Conservation (phyloP, 106 monocot genomes). For the Gastrodia elata region DNA sequence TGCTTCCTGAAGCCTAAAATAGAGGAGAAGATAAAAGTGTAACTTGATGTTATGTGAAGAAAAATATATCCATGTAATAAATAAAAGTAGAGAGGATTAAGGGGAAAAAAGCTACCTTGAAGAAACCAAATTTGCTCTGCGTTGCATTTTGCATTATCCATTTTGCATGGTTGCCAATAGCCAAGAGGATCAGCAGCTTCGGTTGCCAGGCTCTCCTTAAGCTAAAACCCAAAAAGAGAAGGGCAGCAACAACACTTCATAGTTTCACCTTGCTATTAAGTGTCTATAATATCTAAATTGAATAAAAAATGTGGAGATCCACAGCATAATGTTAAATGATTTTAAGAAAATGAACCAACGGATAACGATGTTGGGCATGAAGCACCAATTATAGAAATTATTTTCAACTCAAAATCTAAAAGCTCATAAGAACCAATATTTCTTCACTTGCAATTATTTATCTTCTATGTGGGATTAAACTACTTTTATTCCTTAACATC, state of each 20-base stretch:
- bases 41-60: neutral
- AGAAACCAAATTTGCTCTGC: slow-evolving; percentile 43
- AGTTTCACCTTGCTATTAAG: neutral
- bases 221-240: slow-evolving; percentile 23
- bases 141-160: slow-evolving; percentile 40
- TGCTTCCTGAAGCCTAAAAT: slow-evolving; percentile 40
- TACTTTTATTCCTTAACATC: no score
- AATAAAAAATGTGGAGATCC: neutral
- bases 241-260: neutral
- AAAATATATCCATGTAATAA: no score
- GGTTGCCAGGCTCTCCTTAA: slow-evolving; percentile 51
- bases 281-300: neutral
- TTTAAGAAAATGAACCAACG: no score
- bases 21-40: neutral
- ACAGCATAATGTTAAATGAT: neutral
- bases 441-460: no score
- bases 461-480: no score
- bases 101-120: slow-evolving; percentile 35
- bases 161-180: slow-evolving; percentile 40
- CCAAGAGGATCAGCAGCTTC: slow-evolving; percentile 48
- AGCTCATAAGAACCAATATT: no score
- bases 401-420: no score
- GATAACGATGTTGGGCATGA: no score
- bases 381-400: no score
- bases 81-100: neutral